These are phyloP conservation scores for Cicer yamashitae DNA, from an alignment of 306 rosid genomes.

Conservation along the genomic window DNA sequence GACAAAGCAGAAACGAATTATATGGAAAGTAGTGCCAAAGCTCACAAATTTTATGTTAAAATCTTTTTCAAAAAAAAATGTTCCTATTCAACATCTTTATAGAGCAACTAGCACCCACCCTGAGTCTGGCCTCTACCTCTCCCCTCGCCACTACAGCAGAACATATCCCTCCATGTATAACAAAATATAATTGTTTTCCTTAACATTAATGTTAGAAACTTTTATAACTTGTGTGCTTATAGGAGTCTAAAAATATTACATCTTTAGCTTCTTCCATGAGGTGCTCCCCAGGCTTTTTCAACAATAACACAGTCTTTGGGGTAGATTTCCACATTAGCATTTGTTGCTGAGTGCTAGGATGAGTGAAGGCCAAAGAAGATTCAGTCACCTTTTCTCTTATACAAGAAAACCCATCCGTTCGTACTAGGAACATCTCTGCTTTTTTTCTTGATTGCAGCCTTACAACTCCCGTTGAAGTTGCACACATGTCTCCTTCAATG, in stretches of 20 bases:
- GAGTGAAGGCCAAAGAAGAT: constrained; percentile 95
- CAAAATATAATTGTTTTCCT: constrained; percentile 17
- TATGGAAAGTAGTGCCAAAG: constrained; percentile 17
- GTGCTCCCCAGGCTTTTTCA: constrained; percentile 87
- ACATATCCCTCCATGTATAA: constrained; percentile 23
- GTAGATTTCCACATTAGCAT: constrained; percentile 99
- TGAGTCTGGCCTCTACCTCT: constrained; percentile 32
- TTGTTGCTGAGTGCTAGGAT: constrained; percentile 98
- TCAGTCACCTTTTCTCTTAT: constrained; percentile 92
- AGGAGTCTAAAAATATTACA: constrained; percentile 53
- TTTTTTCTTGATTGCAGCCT: constrained; percentile 97
- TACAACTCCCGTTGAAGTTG: constrained; percentile 95
- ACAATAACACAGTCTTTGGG: constrained; percentile 88
- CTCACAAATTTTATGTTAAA: constrained; percentile 3
- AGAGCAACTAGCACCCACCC: constrained; percentile 7
- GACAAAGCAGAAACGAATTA: neutral
- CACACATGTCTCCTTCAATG: constrained; percentile 86
- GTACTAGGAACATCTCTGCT: constrained; percentile 96
- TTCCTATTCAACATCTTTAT: constrained; percentile 12
- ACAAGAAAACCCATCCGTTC: constrained; percentile 95
- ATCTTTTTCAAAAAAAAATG: neutral
- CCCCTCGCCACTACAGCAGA: constrained; percentile 28
- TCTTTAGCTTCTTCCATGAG: constrained; percentile 99
- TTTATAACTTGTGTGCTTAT: constrained; percentile 15
- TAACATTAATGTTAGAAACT: constrained; percentile 36